Percentiles rank a stretch among this genome's conserved stretches.
These are phyloP conservation scores for Peterozyma toletana DNA, from an alignment of 805 yeast species.

Conservation along the genomic window DNA sequence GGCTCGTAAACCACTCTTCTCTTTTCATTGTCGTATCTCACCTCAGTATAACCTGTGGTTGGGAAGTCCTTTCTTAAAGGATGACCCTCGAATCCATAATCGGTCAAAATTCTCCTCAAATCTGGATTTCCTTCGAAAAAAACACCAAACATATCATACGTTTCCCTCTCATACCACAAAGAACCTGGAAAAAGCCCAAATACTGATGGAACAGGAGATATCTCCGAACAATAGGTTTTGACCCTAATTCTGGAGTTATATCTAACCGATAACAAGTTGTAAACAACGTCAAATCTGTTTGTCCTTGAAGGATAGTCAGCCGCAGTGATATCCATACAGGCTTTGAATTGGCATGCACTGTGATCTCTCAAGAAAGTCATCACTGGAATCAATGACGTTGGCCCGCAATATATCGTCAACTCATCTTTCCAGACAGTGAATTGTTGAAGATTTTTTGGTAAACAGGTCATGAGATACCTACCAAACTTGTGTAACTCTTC, in stretches of 20 bases:
- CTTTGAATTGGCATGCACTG: constrained; percentile 73
- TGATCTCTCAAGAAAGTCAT: constrained; percentile 67
- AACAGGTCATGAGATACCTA: constrained; percentile 62
- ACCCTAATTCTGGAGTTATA: constrained; percentile 84
- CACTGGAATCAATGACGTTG: constrained; percentile 67
- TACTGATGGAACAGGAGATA: constrained; percentile 73
- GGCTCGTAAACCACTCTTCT: constrained; percentile 87
- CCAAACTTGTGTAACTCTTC: constrained; percentile 82
- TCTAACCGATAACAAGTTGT: constrained; percentile 72
- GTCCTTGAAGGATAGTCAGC: constrained; percentile 81
- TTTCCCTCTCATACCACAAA: constrained; percentile 88
- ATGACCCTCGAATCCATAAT: constrained; percentile 89
- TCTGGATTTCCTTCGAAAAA: constrained; percentile 89
- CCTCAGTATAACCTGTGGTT: constrained; percentile 86
- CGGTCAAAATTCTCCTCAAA: constrained; percentile 83
- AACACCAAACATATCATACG: constrained; percentile 81
- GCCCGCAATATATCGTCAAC: constrained; percentile 67
- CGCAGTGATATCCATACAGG: constrained; percentile 76
- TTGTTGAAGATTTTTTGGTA: constrained; percentile 79
- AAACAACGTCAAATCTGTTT: constrained; percentile 82
- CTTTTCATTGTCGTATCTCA: constrained; percentile 85
- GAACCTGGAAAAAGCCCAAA: constrained; percentile 72
- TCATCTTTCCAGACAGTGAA: constrained; percentile 91
- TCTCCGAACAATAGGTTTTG: constrained; percentile 82
- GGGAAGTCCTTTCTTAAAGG: constrained; percentile 92